These are phyloP conservation scores for Dryas drummondii DNA, from an alignment of 306 rosid genomes.

Conservation along the genomic window DNA sequence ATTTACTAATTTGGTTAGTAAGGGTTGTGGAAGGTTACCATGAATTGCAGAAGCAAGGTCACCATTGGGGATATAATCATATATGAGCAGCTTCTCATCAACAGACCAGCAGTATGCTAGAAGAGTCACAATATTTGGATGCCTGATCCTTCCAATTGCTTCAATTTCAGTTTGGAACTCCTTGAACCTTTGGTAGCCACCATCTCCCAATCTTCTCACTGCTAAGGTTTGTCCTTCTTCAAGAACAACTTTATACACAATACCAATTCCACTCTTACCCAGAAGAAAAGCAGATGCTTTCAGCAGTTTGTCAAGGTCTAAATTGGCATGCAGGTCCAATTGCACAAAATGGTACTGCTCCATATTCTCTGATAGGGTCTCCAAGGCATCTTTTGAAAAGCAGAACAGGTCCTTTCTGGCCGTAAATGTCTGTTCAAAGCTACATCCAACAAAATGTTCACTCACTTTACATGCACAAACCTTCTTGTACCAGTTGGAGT, in stretches of 20 bases:
- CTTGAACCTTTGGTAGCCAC: conserved; percentile 86
- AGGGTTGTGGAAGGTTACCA: conserved; percentile 43
- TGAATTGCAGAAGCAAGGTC: conserved; percentile 85
- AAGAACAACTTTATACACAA: conserved; percentile 91
- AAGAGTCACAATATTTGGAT: conserved; percentile 73
- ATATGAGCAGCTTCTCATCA: conserved; percentile 93
- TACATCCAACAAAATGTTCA: conserved; percentile 24
- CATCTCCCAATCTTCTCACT: conserved; percentile 90
- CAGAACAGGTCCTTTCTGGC: conserved; percentile 63
- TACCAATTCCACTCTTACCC: conserved; percentile 86
- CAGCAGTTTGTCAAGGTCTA: conserved; percentile 91
- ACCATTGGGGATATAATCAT: conserved; percentile 79
- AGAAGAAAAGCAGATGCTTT: conserved; percentile 95
- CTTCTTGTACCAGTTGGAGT: conserved; percentile 81
- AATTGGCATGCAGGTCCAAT: conserved; percentile 59
- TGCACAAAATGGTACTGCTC: conserved; percentile 84
- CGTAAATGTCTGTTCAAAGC: conserved; percentile 44
- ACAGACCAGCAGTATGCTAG: conserved; percentile 94
- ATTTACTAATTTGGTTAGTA: neutral
- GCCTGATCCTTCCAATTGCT: conserved; percentile 85
- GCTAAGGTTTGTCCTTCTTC: conserved; percentile 81
- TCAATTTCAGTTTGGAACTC: conserved; percentile 94
- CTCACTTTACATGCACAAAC: conserved; percentile 47
- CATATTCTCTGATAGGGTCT: conserved; percentile 55
- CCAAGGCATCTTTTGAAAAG: conserved; percentile 67